phyloP scores from a whole-genome alignment of 2,329 filamentous ascomycete genomes.

The Penicillium sp. region DNA sequence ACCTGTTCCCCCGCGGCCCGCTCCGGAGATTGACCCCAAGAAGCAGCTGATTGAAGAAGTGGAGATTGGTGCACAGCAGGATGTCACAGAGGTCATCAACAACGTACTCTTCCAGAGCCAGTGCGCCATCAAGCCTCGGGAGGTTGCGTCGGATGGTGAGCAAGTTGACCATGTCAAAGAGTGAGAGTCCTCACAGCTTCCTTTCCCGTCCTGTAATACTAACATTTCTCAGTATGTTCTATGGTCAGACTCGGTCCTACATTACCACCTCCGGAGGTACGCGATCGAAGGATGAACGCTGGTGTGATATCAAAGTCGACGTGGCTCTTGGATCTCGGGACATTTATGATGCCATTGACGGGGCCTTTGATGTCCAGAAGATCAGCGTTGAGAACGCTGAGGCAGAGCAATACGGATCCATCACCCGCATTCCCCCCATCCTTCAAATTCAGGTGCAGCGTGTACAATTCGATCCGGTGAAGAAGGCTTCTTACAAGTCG shows the following conservation, averaged over 20 bases:
- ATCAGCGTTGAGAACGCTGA: slow-evolving; percentile 65
- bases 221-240: slow-evolving; percentile 47
- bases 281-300: slow-evolving; percentile 56
- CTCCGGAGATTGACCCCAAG: slow-evolving; percentile 33
- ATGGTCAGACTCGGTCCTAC: slow-evolving; percentile 47
- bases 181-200: slow-evolving; percentile 33
- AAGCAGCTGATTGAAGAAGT: slow-evolving; percentile 50
- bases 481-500: slow-evolving; percentile 66
- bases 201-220: slow-evolving; percentile 2
- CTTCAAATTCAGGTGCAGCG: slow-evolving; percentile 89
- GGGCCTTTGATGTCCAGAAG: slow-evolving; percentile 77
- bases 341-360: slow-evolving; percentile 82
- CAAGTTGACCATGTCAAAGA: slow-evolving; percentile 80
- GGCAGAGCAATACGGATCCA: slow-evolving; percentile 66
- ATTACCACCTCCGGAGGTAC: slow-evolving; percentile 48
- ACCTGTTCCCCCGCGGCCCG: slow-evolving; percentile 58
- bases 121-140: slow-evolving; percentile 76
- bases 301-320: slow-evolving; percentile 64
- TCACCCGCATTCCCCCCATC: slow-evolving; percentile 76
- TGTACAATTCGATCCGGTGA: slow-evolving; percentile 67
- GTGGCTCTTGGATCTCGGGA: slow-evolving; percentile 60
- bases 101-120: slow-evolving; percentile 90
- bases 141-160: slow-evolving; percentile 66
- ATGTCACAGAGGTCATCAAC: slow-evolving; percentile 93
- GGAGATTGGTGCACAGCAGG: slow-evolving; percentile 74